phyloP scores from a whole-genome alignment of 768 basidiomycete species.

The Chalciporus chontae region DNA sequence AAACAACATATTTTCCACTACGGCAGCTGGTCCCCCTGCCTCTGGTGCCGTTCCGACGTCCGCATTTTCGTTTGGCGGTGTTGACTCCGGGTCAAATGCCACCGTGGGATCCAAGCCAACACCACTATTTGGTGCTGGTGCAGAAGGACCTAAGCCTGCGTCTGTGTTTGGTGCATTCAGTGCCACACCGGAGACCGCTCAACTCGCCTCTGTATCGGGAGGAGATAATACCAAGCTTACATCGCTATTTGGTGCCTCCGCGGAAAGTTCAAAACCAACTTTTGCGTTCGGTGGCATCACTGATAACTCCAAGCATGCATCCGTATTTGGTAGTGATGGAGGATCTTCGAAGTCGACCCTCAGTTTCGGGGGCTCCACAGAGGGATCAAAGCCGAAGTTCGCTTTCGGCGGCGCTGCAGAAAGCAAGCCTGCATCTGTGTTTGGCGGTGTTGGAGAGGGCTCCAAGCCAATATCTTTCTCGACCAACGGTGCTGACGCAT shows the following conservation, averaged over 20 bases:
- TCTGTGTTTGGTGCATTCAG: slow-evolving; percentile 9
- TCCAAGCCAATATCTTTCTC: neutral
- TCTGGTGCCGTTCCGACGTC: slow-evolving; percentile 7
- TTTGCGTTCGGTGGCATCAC: neutral
- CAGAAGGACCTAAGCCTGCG: slow-evolving; percentile 2
- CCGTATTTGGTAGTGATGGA: neutral
- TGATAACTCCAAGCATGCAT: too few species aligned
- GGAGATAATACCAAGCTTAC: neutral
- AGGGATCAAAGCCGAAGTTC: neutral
- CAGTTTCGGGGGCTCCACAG: neutral
- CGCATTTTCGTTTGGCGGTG: slow-evolving; percentile 20
- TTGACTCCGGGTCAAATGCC: slow-evolving; percentile 13
- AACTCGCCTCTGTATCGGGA: slow-evolving; percentile 2
- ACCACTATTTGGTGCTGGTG: slow-evolving; percentile 4
- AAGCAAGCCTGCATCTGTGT: neutral
- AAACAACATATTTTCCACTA: slow-evolving; percentile 13
- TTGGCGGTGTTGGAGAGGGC: neutral
- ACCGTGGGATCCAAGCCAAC: slow-evolving; percentile 14
- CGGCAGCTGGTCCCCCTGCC: too few species aligned
- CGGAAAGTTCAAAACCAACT: neutral
- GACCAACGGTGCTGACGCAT: neutral
- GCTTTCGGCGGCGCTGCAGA: neutral
- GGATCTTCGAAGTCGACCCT: neutral
- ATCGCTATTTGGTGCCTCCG: neutral
- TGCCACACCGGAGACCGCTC: slow-evolving; percentile 1